Evolutionary conservation across 257 asterid species (phyloP).

Genomic region (Plantago ovata): DNA sequence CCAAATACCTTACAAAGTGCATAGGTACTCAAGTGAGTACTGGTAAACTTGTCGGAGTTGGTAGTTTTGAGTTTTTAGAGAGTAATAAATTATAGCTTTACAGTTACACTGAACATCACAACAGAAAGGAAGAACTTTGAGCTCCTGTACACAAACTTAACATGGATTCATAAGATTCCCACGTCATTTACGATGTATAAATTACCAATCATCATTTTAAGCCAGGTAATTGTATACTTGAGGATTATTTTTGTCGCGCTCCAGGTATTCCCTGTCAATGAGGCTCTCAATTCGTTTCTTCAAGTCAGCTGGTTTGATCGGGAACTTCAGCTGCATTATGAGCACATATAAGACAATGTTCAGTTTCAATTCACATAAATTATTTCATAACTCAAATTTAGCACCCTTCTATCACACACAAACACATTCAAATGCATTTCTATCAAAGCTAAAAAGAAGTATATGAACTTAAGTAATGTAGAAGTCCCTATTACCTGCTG

Average conservation of each 20-base stretch:
- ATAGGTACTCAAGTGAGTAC: background rate
- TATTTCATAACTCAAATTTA: background rate
- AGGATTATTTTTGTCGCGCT: conserved; percentile 87
- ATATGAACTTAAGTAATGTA: background rate
- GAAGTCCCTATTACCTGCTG: conserved; percentile 63
- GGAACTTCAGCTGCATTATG: conserved; percentile 80
- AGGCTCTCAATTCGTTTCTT: conserved; percentile 97
- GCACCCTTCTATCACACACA: background rate
- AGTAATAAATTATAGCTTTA: conserved; percentile 22
- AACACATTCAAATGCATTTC: background rate
- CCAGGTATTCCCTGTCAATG: conserved; percentile 90
- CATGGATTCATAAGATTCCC: conserved; percentile 10
- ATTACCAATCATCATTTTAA: conserved; percentile 19
- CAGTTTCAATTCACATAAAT: conserved; percentile 1
- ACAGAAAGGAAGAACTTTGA: conserved; percentile 19
- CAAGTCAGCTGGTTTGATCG: conserved; percentile 95
- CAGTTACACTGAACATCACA: conserved; percentile 26
- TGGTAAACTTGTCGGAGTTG: background rate
- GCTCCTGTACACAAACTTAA: conserved; percentile 60
- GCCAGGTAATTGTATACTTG: conserved; percentile 97
- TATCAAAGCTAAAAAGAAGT: no score
- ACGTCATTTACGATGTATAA: conserved; percentile 20
- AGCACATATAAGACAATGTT: conserved; percentile 12
- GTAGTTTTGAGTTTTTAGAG: no score
- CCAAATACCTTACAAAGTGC: background rate